Base-by-base conservation (phyloP, 1,139 yeast genomes). In the Yamadazyma aaseri region DNA sequence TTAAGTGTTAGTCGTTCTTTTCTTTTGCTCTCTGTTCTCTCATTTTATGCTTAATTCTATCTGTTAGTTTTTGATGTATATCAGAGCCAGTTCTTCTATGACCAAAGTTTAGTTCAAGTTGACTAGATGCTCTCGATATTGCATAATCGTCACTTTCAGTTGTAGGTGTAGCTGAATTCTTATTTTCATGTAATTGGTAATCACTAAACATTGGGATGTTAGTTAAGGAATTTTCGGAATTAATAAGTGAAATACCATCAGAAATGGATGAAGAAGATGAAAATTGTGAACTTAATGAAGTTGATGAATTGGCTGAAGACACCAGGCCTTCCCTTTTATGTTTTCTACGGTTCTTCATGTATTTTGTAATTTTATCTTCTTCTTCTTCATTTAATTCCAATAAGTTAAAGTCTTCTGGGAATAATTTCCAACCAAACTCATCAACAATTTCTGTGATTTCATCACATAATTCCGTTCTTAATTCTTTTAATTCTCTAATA, bases 121-220 rank as follows among this genome's bases (percentile, higher is more conserved):
- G 41, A 11, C 59, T 65, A 8, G 56, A 56, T 3, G 44, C 41
- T 34, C 63, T 51, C 2, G 48, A 42, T 13, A 45, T 41, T 8
- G 42, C 41, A 26, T 40, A 40, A 20, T 41, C 46, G 26, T 44
- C 47, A 12, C 37, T 28, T n/a, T 39, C 41, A 17, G 17, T 30
- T 16, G 35, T 34, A 20, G 49, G 49, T 6, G 50, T 46, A 8
- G 33, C 20, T 12, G 38, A 18, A 27, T 41, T 38, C 17, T 45
- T 43, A 45, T 65, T 65, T 42, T 50, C 56, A 44, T 66, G 70
- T 39, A 70, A 56, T 15, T 52, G 57, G 40, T 68, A 70, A 42
- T 70, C 76, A 11, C 76, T 70, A 42, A 76, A 75, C 61, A 76
- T 57, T 1, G 81, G 82, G 32, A 77, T 72, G 45, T 76, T 71